phyloP scores from a whole-genome alignment of 257 asterid genomes.

The Solanum clarkiae region DNA sequence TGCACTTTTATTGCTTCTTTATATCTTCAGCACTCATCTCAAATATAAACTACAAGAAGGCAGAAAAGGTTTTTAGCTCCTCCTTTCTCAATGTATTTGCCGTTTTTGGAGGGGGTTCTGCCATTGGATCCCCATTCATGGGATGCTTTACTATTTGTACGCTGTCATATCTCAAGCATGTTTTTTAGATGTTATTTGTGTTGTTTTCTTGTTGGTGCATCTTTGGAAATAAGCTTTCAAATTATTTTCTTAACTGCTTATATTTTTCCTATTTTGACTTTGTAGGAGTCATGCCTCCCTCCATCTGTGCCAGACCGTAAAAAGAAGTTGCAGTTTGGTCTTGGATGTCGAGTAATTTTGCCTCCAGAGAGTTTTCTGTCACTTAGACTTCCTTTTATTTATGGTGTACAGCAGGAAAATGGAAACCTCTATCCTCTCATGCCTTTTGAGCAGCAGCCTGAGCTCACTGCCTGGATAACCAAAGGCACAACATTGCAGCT shows the following conservation, averaged over 20 bases:
- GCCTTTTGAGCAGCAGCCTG: slow-evolving; percentile 68
- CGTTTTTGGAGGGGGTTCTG: background rate
- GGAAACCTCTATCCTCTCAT: slow-evolving; percentile 60
- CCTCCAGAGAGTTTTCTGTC: slow-evolving; percentile 96
- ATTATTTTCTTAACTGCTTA: background rate
- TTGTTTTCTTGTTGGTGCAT: background rate
- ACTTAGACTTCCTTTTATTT: slow-evolving; percentile 76
- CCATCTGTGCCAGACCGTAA: slow-evolving; percentile 58
- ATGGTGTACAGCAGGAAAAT: slow-evolving; percentile 68
- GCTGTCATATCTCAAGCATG: background rate
- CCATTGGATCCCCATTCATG: background rate
- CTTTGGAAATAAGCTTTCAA: background rate
- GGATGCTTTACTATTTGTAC: background rate
- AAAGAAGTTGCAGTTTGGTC: slow-evolving; percentile 62
- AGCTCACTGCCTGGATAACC: slow-evolving; percentile 71
- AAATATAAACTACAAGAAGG: background rate
- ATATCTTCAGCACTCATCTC: background rate
- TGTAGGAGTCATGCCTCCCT: slow-evolving; percentile 69
- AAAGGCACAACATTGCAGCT: slow-evolving; percentile 61
- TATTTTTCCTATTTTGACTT: slow-evolving; percentile 4
- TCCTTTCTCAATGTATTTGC: background rate
- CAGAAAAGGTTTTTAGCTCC: background rate
- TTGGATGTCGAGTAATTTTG: slow-evolving; percentile 73
- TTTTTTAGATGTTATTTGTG: background rate
- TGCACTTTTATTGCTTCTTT: background rate